Evolutionary conservation across 805 yeast genomes (phyloP), one percentile per base, ranked within the genome.

Genomic region (Sugiyamaella mastotermitis): DNA sequence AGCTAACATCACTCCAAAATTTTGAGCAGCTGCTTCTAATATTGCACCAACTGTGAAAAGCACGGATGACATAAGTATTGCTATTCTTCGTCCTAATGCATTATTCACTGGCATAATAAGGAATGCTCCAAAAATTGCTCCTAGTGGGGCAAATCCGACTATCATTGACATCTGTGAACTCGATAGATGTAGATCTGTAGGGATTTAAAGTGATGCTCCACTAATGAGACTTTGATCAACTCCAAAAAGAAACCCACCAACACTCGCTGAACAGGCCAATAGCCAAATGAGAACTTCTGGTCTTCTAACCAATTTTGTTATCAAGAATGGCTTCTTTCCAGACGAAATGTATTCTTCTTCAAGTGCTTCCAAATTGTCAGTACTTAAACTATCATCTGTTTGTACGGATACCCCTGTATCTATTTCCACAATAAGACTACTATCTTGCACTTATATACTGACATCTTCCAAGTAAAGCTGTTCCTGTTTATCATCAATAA

Each of bases 341-440:
- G 33, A 21, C 10, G 10, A 16, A 9, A 21, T 27, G n/a, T 37
- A 19, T 18, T 40, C 40, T 4, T 30, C 40, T 22, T 40, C 43
- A 6, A 40, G 33, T 3, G 23, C 32, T 11, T 13, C 22, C 14
- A 40, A 11, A 17, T 40, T 31, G 14, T 40, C 42, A n/a, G 15
- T 31, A 18, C 36, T 40, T 9, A 27, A 16, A 8, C 17, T 40
- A 11, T 40, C 43, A 24, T 40, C 40, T 3, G 28, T 24, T n/a
- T 40, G 35, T 16, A 37, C 21, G 26, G 18, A 63, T 14, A 37
- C 41, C 15, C 43, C 43, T 10, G 43, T 41, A 31, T 40, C 43
- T 16, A 40, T 40, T 21, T 40, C 41, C 5, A 40, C 33, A n/a
- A 35, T 13, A 10, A 17, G 33, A n/a, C 38, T 18, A 18, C n/a